Evolutionary conservation across 2,329 filamentous ascomycete genomes (phyloP).

Genomic region (Trichoderma harzianum): DNA sequence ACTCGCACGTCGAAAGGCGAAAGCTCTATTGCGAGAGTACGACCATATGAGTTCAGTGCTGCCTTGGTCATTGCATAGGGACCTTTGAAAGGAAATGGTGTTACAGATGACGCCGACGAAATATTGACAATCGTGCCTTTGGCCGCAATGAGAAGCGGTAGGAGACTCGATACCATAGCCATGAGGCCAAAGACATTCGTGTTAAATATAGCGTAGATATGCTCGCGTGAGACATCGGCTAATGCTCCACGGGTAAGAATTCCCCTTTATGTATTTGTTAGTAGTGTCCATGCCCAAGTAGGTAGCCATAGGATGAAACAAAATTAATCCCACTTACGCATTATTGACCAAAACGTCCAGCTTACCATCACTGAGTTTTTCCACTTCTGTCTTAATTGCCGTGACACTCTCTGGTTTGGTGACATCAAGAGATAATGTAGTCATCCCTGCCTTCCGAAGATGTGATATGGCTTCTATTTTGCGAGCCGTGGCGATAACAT

Average conservation of each 20-base stretch:
- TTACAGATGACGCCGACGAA: background rate
- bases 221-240: background rate
- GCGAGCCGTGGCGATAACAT: background rate
- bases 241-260: background rate
- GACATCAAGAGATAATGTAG: background rate
- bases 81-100: background rate
- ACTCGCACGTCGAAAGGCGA: background rate
- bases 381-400: background rate
- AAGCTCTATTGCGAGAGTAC: background rate
- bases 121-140: background rate
- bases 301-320: too few relatives aligned
- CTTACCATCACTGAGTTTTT: background rate
- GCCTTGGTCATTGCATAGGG: constrained; percentile 1
- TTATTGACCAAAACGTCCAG: background rate
- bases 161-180: background rate
- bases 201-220: background rate
- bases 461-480: background rate
- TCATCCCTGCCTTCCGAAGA: background rate
- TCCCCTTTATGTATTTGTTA: background rate
- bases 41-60: background rate
- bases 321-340: background rate
- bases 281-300: background rate
- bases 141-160: background rate
- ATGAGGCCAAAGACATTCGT: background rate
- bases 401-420: background rate